phyloP scores from a whole-genome alignment of 306 rosid species.

The Hippophae tibetana region DNA sequence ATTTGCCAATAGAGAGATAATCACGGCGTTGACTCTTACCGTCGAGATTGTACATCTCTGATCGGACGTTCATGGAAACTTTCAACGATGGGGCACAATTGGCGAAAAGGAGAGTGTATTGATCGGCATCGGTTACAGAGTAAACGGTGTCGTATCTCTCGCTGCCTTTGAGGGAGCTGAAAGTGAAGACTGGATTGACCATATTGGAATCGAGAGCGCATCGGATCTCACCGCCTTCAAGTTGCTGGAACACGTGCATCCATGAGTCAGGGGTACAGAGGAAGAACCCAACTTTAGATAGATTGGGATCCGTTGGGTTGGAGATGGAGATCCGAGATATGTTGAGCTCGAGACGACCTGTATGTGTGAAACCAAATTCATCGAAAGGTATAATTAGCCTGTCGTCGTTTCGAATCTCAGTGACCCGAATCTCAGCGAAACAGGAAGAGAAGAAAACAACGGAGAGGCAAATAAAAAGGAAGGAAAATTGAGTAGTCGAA shows the following conservation, averaged over 20 bases:
- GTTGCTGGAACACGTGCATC: slow-evolving; percentile 68
- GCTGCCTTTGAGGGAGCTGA: slow-evolving; percentile 28
- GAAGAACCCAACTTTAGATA: slow-evolving; percentile 70
- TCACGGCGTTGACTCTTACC: slow-evolving; percentile 48
- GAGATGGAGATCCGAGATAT: slow-evolving; percentile 48
- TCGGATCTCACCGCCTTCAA: slow-evolving; percentile 51
- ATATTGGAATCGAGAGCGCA: slow-evolving; percentile 64
- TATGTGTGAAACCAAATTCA: slow-evolving; percentile 79
- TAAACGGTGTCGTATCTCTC: slow-evolving; percentile 14
- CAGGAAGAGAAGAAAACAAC: slow-evolving; percentile 17
- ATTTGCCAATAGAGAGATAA: slow-evolving; percentile 73
- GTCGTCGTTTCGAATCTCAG: slow-evolving; percentile 41
- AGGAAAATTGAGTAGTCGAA: neutral
- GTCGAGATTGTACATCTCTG: slow-evolving; percentile 88
- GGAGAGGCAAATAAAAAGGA: slow-evolving; percentile 20
- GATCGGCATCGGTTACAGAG: slow-evolving; percentile 59
- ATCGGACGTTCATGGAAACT: slow-evolving; percentile 61
- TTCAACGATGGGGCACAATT: slow-evolving; percentile 42
- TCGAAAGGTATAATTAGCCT: slow-evolving; percentile 61
- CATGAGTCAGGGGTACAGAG: slow-evolving; percentile 72
- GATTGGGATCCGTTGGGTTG: slow-evolving; percentile 34
- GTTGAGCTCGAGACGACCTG: slow-evolving; percentile 66
- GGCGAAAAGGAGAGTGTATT: slow-evolving; percentile 75
- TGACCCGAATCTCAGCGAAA: slow-evolving; percentile 62
- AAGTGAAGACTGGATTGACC: slow-evolving; percentile 49